phyloP scores from a whole-genome alignment of 2,329 filamentous ascomycete species.

The Alternaria atra region DNA sequence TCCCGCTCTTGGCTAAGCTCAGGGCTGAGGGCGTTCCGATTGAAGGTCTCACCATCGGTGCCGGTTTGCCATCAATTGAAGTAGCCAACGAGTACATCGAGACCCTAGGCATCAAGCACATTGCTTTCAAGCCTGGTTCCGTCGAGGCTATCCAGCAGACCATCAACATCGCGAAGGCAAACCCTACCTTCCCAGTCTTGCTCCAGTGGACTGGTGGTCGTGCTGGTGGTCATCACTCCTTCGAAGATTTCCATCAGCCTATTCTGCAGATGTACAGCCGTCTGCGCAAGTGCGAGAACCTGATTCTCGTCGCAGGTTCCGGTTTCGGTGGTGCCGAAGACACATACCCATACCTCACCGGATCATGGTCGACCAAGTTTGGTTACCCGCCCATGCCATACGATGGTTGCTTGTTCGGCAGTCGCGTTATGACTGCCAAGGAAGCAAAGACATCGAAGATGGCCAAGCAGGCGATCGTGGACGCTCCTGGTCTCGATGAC shows the following conservation, averaged over 20 bases:
- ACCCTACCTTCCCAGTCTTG: slow-evolving; percentile 57
- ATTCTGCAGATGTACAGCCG: slow-evolving; percentile 58
- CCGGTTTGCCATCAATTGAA: slow-evolving; percentile 59
- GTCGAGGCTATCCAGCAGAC: slow-evolving; percentile 57
- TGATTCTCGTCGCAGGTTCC: slow-evolving; percentile 58
- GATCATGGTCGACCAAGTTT: slow-evolving; percentile 55
- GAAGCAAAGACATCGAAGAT: slow-evolving; percentile 56
- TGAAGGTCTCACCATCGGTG: slow-evolving; percentile 59
- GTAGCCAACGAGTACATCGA: slow-evolving; percentile 59
- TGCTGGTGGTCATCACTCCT: slow-evolving; percentile 61
- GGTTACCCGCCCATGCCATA: slow-evolving; percentile 59
- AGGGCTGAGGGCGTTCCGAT: slow-evolving; percentile 58
- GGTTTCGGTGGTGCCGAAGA: slow-evolving; percentile 60
- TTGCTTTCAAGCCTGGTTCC: slow-evolving; percentile 60
- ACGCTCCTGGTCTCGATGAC: slow-evolving; percentile 55
- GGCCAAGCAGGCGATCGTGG: slow-evolving; percentile 57
- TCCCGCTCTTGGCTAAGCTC: slow-evolving; percentile 60
- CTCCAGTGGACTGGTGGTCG: slow-evolving; percentile 62
- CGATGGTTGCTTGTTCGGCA: slow-evolving; percentile 58
- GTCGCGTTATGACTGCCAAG: slow-evolving; percentile 59
- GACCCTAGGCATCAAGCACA: slow-evolving; percentile 66
- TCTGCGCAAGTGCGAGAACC: slow-evolving; percentile 57
- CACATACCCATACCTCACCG: slow-evolving; percentile 59
- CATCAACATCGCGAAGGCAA: slow-evolving; percentile 58
- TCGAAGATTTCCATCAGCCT: slow-evolving; percentile 61